Base-by-base conservation (phyloP, 495 filamentous ascomycete species). In the Pyrenopolyporus hunteri region DNA sequence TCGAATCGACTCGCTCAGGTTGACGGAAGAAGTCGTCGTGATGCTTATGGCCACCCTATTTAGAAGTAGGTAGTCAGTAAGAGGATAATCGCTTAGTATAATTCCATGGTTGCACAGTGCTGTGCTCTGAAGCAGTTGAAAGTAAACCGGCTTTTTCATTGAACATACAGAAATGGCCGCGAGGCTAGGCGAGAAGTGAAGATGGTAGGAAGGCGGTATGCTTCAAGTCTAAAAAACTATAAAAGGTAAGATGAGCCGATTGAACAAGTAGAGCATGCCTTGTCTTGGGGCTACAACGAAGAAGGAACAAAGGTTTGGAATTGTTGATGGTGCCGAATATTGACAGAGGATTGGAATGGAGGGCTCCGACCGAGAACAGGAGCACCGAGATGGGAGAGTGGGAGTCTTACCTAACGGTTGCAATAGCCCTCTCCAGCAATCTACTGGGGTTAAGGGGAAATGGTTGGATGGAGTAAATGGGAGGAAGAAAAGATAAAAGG, bases 361-460 rank as follows among this genome's bases (percentile, higher is more conserved):
- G 8, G 22, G 36, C 31, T 54, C 50, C 48, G 55, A 63, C 48
- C 55, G 64, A 50, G 47, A 52, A 26, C 32, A 45, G 48, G 51
- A 56, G 25, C 32, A 56, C 20, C 3, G 17, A 61, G 44, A 33
- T 23, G 36, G 37, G 39, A 40, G 39, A 58, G n/a, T 23, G 47
- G 11, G 23, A 26, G 23, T 35, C 58, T 59, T 67, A 64, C 64
- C 54, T 28, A 54, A 50, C 37, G 40, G 50, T 42, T 32, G 11
- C 29, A 45, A 20, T 63, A n/a, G 23, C 26, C 17, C 32, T 40
- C 26, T 19, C 42, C 16, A 50, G 54, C 48, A 39, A 31, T 32
- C 11, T 48, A 23, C 32, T 50, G 37, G 39, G 4, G 49, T 49
- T n/a, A 39, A 55, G 44, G 45, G 33, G 26, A 25, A 44, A 44